phyloP scores from a whole-genome alignment of 1,139 yeast species.

The Yamadazyma triangularis region DNA sequence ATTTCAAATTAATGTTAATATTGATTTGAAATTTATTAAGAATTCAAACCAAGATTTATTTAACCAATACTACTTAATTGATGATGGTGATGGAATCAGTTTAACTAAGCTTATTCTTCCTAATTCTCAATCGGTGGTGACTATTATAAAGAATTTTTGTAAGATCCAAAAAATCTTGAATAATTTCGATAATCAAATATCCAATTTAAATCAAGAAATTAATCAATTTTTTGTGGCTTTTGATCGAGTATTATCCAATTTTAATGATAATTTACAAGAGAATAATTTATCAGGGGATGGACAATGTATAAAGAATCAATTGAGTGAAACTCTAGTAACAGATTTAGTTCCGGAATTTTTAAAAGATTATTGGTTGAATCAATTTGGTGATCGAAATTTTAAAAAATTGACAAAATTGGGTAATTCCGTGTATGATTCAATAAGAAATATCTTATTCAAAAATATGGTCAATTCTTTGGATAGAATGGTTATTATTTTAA shows the following conservation, averaged over 20 bases:
- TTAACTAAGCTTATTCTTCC: slow-evolving; percentile 12
- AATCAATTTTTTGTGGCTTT: slow-evolving; percentile 37
- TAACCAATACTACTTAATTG: slow-evolving; percentile 26
- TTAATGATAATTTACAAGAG: slow-evolving; percentile 15
- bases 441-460: slow-evolving; percentile 43
- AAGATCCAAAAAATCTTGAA: slow-evolving; percentile 26
- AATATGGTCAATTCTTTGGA: slow-evolving; percentile 56
- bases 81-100: slow-evolving; percentile 6
- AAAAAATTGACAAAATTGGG: slow-evolving; percentile 56
- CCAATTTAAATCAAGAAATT: slow-evolving; percentile 30
- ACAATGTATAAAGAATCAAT: too few species aligned
- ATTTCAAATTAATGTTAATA: slow-evolving; percentile 16
- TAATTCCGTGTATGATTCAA: slow-evolving; percentile 43
- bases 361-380: slow-evolving; percentile 43
- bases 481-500: slow-evolving; percentile 47
- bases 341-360: slow-evolving; percentile 45
- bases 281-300: not conserved
- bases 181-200: slow-evolving; percentile 36
- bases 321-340: slow-evolving; percentile 43
- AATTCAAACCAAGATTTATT: slow-evolving; percentile 19
- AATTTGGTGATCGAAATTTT: slow-evolving; percentile 65
- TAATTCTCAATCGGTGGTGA: slow-evolving; percentile 12
- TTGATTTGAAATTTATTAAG: slow-evolving; percentile 11
- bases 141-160: slow-evolving; percentile 24
- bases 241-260: slow-evolving; percentile 32